Percentiles rank a stretch among this genome's conserved stretches.
Conservation (phyloP, 140 eudicot species). For the Erigeron philadelphicus region DNA sequence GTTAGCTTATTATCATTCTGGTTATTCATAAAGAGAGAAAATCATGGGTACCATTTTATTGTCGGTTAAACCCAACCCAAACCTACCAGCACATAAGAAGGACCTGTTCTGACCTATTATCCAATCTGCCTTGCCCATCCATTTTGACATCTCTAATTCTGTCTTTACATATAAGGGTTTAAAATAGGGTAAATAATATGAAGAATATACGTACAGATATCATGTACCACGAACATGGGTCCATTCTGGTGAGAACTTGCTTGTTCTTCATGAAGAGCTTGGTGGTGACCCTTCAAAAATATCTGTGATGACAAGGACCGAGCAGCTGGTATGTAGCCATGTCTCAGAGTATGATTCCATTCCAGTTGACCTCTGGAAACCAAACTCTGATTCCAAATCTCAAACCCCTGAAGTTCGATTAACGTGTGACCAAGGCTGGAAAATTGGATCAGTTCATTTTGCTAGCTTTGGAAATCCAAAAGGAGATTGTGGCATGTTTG, state of each 20-base stretch:
- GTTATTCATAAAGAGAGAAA: too few species aligned
- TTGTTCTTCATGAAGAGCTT: conserved; percentile 73
- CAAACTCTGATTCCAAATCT: conserved; percentile 33
- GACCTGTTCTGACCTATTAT: too few species aligned
- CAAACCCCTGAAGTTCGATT: conserved; percentile 45
- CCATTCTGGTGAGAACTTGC: conserved; percentile 58
- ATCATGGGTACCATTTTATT: not conserved
- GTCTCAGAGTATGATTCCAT: conserved; percentile 56
- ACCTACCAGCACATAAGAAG: not conserved
- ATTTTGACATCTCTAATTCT: not conserved
- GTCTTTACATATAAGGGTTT: not conserved
- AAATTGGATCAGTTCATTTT: conserved; percentile 38
- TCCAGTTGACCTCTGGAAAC: conserved; percentile 54
- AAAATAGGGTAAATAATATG: not conserved
- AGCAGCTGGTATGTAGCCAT: conserved; percentile 46
- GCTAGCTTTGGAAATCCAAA: conserved; percentile 62
- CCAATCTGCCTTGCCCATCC: too few species aligned
- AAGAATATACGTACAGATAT: conserved; percentile 38
- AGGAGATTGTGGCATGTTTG: conserved; percentile 56
- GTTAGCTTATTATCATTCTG: not conserved
- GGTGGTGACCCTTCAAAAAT: conserved; percentile 72
- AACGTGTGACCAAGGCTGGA: conserved; percentile 59
- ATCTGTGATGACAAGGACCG: conserved; percentile 36
- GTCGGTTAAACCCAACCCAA: not conserved
- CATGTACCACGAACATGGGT: conserved; percentile 78